Evolutionary conservation across 257 asterid genomes (phyloP), one percentile per base, ranked within the genome.

Genomic region (Solanum appendiculatum): DNA sequence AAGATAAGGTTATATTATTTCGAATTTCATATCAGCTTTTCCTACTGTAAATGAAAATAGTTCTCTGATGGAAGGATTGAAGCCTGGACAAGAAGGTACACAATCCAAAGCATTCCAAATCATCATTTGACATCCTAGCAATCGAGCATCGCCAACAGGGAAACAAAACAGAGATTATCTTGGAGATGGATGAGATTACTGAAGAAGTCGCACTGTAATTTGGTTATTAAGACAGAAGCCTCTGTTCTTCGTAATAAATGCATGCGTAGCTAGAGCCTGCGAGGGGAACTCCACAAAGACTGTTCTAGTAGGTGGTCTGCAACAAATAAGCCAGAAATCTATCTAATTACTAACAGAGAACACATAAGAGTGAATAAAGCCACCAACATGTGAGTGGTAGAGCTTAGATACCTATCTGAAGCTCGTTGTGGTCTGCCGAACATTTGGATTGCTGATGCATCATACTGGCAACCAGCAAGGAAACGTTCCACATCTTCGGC

Each of bases 401-500:
- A 25, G 60, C 83, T 60, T 27, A 23, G n/a, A 63, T 68, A 39
- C 77, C 44, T 33, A 86, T 78, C 80, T 83, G 42, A 4, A n/a
- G 20, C 60, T 58, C 34, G 88, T 63, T 86, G 27, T 87, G 37
- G 93, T 98, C 98, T 94, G 86, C 14, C 14, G 89, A 86, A 88
- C 25, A 93, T 44, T 85, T 91, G 85, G 54, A 94, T 68, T 87
- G 95, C 88, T 58, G 96, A 88, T 69, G 97, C 48, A 90, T 94
- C 93, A 83, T 89, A 92, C 86, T 90, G 93, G 89, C 98, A 94
- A 88, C 96, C 98, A 88, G 94, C 87, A 78, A 97, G 97, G 87
- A 95, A 93, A 74, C 97, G 99, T 86, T 93, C 98, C 21, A 97
- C 83, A 84, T 95, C 98, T 60, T 97, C 99, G 5, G 31, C 1